Percentiles rank a stretch among this genome's conserved stretches.
Evolutionary conservation across 108 stramenopile species (phyloP).

Genomic region (Epithemia pelagica): DNA sequence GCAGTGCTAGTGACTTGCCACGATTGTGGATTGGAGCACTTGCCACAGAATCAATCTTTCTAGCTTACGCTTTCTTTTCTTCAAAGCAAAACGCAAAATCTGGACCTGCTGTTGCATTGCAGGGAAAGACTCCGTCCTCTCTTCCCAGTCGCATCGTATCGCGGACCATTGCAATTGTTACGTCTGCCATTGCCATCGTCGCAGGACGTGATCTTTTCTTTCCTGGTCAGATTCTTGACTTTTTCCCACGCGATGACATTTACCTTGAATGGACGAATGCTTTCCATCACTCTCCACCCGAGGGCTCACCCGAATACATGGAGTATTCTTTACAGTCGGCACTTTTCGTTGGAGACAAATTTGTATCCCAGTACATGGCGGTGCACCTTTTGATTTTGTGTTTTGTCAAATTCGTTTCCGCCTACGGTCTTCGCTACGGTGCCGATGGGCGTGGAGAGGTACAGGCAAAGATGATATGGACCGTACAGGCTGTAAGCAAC

Average conservation of each 20-base stretch:
- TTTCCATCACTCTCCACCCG: constrained; percentile 79
- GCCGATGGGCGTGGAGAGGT: constrained; percentile 59
- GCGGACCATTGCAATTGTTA: constrained; percentile 59
- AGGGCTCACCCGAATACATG: constrained; percentile 59
- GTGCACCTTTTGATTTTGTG: constrained; percentile 55
- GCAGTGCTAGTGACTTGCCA: constrained; percentile 49
- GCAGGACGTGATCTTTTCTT: constrained; percentile 70
- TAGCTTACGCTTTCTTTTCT: constrained; percentile 34
- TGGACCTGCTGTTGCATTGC: constrained; percentile 29
- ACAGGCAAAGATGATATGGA: constrained; percentile 78
- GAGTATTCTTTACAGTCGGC: constrained; percentile 64
- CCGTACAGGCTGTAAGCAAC: constrained; percentile 50
- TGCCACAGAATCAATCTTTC: constrained; percentile 54
- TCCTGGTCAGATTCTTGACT: constrained; percentile 59
- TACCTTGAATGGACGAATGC: constrained; percentile 85
- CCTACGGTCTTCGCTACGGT: constrained; percentile 43
- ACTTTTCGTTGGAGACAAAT: constrained; percentile 74
- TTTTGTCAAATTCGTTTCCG: constrained; percentile 57
- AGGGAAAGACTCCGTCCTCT: constrained; percentile 55
- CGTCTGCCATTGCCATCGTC: constrained; percentile 45
- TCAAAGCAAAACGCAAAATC: constrained; percentile 18
- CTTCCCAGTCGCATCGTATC: constrained; percentile 62
- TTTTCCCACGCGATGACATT: constrained; percentile 83
- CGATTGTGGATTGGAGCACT: constrained; percentile 38
- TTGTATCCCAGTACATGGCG: constrained; percentile 59